Percentiles rank a stretch among this genome's conserved stretches.
Conservation (phyloP, 169 alveolate genomes). For the Perkinsus marinus region DNA sequence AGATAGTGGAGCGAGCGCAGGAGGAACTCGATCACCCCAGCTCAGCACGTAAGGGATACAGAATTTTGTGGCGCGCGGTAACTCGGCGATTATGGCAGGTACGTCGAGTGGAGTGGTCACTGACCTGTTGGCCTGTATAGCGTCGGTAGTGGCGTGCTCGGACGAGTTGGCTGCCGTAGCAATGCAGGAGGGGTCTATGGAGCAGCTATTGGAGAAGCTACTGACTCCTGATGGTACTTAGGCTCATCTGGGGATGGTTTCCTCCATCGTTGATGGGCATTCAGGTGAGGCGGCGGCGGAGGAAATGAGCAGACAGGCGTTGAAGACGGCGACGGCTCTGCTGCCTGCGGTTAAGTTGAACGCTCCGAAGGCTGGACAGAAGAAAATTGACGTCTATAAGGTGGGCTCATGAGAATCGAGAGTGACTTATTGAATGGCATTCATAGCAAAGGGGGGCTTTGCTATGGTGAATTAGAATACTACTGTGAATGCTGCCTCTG, state of each 20-base stretch:
- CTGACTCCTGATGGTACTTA: neutral
- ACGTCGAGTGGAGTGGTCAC: neutral
- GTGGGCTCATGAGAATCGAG: neutral
- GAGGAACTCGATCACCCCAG: neutral
- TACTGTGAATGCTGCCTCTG: no score
- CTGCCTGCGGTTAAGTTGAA: neutral
- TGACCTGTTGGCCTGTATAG: neutral
- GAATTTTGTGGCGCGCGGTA: neutral
- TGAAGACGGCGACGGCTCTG: neutral
- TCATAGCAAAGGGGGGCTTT: no score
- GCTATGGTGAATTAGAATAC: no score
- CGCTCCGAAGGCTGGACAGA: neutral
- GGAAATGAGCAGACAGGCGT: neutral
- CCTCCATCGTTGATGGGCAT: no score
- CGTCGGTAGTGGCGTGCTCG: neutral
- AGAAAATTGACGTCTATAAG: neutral
- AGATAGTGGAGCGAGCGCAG: neutral
- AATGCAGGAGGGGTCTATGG: neutral
- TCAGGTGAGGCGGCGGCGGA: no score
- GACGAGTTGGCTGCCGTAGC: neutral
- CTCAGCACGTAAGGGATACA: neutral
- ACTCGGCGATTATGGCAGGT: neutral
- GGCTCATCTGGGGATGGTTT: neutral
- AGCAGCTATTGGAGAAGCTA: neutral
- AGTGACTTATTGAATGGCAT: no score